Percentiles rank a stretch among this genome's conserved stretches.
Evolutionary conservation across 176 grass and related monocot genomes (phyloP).

Genomic region (Areca catechu): DNA sequence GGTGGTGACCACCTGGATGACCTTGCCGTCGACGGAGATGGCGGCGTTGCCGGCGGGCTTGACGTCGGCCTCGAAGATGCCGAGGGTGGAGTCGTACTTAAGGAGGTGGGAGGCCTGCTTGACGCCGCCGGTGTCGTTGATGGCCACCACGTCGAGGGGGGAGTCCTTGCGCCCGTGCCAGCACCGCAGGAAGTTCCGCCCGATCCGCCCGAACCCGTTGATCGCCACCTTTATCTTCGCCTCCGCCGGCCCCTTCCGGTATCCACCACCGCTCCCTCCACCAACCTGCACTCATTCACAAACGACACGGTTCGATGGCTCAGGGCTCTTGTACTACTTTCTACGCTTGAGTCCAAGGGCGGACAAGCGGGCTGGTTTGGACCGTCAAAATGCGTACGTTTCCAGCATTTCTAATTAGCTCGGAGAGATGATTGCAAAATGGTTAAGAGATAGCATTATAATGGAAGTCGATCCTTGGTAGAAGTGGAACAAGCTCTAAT

Average conservation of each 20-base stretch:
- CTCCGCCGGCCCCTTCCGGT: constrained; percentile 43
- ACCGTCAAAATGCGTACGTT: no score
- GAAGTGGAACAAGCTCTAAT: no score
- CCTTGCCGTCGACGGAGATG: constrained; percentile 82
- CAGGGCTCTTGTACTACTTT: no score
- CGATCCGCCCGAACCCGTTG: constrained; percentile 90
- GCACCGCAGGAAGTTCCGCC: constrained; percentile 84
- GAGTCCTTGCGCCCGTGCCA: constrained; percentile 67
- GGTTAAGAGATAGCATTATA: no score
- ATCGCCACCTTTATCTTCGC: constrained; percentile 82
- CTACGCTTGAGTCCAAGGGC: no score
- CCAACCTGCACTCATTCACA: constrained; percentile 19
- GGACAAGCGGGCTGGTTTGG: no score
- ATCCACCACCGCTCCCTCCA: constrained; percentile 15
- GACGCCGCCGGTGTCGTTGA: constrained; percentile 81
- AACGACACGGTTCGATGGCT: no score
- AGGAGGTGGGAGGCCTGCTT: constrained; percentile 84
- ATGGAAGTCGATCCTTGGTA: no score
- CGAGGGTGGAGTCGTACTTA: constrained; percentile 86
- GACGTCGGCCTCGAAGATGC: constrained; percentile 81
- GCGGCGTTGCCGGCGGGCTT: constrained; percentile 44
- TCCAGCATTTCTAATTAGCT: no score
- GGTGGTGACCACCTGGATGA: constrained; percentile 69
- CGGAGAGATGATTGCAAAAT: no score
- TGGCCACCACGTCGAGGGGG: constrained; percentile 59